These are phyloP conservation scores for Prunus yedoensis DNA, from an alignment of 331 rosid genomes.

Conservation along the genomic window DNA sequence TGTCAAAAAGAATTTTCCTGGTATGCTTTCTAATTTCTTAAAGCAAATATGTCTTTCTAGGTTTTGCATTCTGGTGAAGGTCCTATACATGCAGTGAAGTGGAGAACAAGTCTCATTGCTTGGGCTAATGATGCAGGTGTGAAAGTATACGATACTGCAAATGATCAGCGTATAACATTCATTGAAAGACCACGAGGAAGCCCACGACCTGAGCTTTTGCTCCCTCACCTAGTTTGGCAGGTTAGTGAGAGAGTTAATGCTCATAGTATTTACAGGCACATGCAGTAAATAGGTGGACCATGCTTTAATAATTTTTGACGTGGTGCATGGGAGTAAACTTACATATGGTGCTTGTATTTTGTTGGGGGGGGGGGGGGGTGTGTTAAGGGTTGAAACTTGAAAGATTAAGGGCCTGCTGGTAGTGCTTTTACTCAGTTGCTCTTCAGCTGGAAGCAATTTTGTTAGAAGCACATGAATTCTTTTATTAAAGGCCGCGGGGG, in stretches of 20 bases:
- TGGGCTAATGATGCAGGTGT: conserved; percentile 99
- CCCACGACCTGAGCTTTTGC: conserved; percentile 88
- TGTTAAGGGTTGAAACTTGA: too few species aligned
- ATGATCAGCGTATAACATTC: conserved; percentile 90
- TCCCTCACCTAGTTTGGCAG: conserved; percentile 99
- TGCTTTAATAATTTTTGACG: background rate
- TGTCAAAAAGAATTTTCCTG: background rate
- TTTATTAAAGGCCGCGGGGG: too few species aligned
- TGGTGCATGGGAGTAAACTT: background rate
- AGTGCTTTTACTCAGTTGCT: too few species aligned
- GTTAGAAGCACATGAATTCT: too few species aligned
- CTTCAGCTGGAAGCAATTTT: too few species aligned
- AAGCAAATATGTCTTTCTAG: conserved; percentile 35
- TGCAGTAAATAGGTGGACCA: background rate
- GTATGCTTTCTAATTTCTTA: conserved; percentile 21
- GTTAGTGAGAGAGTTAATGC: conserved; percentile 50
- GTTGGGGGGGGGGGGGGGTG: too few species aligned
- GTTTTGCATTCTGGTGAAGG: conserved; percentile 99
- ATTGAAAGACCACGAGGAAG: conserved; percentile 94
- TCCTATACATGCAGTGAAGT: conserved; percentile 90
- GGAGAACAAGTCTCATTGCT: conserved; percentile 96
- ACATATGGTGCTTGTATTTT: background rate
- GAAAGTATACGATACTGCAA: conserved; percentile 90
- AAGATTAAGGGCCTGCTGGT: too few species aligned
- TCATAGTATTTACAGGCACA: conserved; percentile 18